These are phyloP conservation scores for Rhodotorula mucilaginosa DNA, from an alignment of 1,284 basidiomycete genomes.

Conservation along the genomic window DNA sequence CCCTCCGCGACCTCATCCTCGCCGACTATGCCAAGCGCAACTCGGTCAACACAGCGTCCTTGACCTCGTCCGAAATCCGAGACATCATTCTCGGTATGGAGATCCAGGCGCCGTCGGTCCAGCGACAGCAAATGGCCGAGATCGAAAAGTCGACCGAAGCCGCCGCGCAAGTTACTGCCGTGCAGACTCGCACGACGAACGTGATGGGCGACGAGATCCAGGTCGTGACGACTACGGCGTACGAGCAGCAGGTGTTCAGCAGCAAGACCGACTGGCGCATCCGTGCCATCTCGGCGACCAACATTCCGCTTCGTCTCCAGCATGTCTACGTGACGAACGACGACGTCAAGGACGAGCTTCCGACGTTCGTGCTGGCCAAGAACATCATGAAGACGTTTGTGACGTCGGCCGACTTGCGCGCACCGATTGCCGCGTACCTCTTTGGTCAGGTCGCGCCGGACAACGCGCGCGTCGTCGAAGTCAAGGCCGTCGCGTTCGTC, in stretches of 20 bases:
- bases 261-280: slow-evolving; percentile 97
- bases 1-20: slow-evolving; percentile 60
- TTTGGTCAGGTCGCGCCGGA: slow-evolving; percentile 92
- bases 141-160: slow-evolving; percentile 95
- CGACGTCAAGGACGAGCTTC: slow-evolving; percentile 95
- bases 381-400: slow-evolving; percentile 95
- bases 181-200: slow-evolving; percentile 96
- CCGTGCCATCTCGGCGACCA: slow-evolving; percentile 63
- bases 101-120: slow-evolving; percentile 75
- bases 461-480: slow-evolving; percentile 98
- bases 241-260: slow-evolving; percentile 95
- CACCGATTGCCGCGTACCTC: slow-evolving; percentile 90
- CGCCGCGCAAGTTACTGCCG: slow-evolving; percentile 89
- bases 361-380: slow-evolving; percentile 95
- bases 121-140: slow-evolving; percentile 99
- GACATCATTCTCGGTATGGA: slow-evolving; percentile 97
- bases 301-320: slow-evolving; percentile 90
- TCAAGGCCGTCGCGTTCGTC: slow-evolving; percentile 93
- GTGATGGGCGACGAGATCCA: slow-evolving; percentile 96
- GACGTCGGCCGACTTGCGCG: slow-evolving; percentile 86
- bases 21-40: slow-evolving; percentile 98
- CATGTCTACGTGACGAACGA: slow-evolving; percentile 99
- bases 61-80: slow-evolving; percentile 93
- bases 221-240: slow-evolving; percentile 94
- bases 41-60: slow-evolving; percentile 95